A percentile compares a stretch with the other conserved stretches of the same genome.
Evolutionary conservation across 2,329 filamentous ascomycete species (phyloP).

Genomic region (Dactylellina sp.): DNA sequence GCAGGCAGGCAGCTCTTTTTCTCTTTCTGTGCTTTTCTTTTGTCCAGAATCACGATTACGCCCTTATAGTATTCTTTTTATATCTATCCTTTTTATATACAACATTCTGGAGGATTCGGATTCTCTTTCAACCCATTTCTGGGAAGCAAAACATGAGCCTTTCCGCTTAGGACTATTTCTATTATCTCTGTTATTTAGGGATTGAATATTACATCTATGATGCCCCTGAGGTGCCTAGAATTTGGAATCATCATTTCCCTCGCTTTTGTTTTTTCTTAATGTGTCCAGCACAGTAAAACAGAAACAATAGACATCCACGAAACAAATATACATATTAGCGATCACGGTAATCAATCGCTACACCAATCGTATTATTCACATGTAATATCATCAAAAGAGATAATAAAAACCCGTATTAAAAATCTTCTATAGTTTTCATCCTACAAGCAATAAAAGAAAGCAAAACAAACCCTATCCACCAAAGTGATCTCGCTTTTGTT

Average conservation of each 20-base stretch:
- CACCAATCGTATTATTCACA: no score
- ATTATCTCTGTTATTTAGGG: conserved; percentile 61
- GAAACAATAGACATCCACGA: neutral
- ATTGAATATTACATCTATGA: conserved; percentile 19
- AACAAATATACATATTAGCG: conserved; percentile 2
- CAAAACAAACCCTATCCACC: conserved; percentile 10
- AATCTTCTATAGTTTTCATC: conserved; percentile 29
- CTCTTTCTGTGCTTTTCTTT: conserved; percentile 10
- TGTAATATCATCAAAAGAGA: neutral
- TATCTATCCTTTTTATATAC: conserved; percentile 32
- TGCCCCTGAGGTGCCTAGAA: neutral
- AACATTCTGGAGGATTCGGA: conserved; percentile 8
- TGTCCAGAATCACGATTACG: conserved; percentile 5
- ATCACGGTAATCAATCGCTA: no score
- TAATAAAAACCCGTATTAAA: conserved; percentile 21
- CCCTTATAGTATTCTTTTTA: conserved; percentile 15
- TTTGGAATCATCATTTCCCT: neutral
- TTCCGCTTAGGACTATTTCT: conserved; percentile 4
- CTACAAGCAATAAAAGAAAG: conserved; percentile 29
- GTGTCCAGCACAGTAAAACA: neutral
- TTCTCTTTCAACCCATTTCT: conserved; percentile 26
- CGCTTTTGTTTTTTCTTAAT: no score
- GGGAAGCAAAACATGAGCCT: conserved; percentile 14
- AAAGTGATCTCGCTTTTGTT: no score
- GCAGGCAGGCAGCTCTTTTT: conserved; percentile 43